These are phyloP conservation scores for Chamaecrista fasciculata DNA, from an alignment of 306 rosid species.

Conservation along the genomic window DNA sequence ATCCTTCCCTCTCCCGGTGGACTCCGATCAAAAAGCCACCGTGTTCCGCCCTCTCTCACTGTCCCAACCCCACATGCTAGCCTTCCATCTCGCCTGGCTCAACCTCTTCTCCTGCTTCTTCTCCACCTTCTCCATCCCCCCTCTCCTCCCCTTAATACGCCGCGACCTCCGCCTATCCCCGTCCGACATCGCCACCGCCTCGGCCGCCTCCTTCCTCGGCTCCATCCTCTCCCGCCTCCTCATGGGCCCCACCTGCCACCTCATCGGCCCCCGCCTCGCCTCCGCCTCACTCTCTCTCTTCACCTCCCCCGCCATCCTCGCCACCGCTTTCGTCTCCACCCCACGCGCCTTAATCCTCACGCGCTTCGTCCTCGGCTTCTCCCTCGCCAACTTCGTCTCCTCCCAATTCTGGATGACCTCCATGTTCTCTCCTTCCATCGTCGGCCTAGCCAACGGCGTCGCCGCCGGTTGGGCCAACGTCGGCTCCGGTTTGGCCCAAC, in stretches of 20 bases:
- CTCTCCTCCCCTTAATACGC: conserved; percentile 53
- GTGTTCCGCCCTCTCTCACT: conserved; percentile 40
- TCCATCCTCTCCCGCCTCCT: conserved; percentile 63
- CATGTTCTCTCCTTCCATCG: conserved; percentile 50
- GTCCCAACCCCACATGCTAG: conserved; percentile 52
- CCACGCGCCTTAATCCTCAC: conserved; percentile 40
- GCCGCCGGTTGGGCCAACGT: conserved; percentile 66
- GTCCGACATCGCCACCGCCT: conserved; percentile 40
- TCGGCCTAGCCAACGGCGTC: conserved; percentile 59
- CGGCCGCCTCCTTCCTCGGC: conserved; percentile 50
- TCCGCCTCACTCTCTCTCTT: conserved; percentile 57
- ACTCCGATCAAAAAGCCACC: conserved; percentile 45
- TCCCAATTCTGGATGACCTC: conserved; percentile 68
- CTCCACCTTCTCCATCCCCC: conserved; percentile 69
- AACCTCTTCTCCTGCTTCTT: conserved; percentile 63
- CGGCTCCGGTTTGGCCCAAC: conserved; percentile 56
- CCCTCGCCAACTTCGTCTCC: conserved; percentile 59
- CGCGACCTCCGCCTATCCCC: conserved; percentile 50
- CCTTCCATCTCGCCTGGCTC: conserved; percentile 68
- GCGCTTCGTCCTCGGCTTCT: conserved; percentile 54
- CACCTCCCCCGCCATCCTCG: conserved; percentile 50
- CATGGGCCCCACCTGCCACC: conserved; percentile 61
- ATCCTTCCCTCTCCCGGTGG: conserved; percentile 30
- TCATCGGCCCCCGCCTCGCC: conserved; percentile 51
- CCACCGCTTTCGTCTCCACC: conserved; percentile 39